Percentiles rank a stretch among this genome's conserved stretches.
phyloP scores from a whole-genome alignment of 345 rosid species.

The Bretschneidera sinensis region DNA sequence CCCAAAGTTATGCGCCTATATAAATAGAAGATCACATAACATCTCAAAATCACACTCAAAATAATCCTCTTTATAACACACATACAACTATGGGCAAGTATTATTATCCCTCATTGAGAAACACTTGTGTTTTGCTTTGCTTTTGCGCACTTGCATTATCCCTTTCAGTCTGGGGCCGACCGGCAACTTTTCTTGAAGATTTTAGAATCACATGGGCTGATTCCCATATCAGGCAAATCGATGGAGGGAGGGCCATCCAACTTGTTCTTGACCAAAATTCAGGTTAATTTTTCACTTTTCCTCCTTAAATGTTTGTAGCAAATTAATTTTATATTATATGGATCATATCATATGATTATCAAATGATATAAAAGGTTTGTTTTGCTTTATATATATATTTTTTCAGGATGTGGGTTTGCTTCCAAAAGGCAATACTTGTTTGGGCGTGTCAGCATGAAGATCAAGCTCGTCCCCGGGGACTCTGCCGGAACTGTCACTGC shows the following conservation, averaged over 20 bases:
- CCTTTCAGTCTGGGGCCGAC: slow-evolving; percentile 39
- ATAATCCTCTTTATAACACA: background rate
- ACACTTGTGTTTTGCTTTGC: slow-evolving; percentile 15
- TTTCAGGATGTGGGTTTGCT: slow-evolving; percentile 84
- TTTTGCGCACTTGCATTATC: slow-evolving; percentile 24
- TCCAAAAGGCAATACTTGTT: slow-evolving; percentile 70
- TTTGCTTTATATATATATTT: background rate
- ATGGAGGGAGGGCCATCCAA: slow-evolving; percentile 73
- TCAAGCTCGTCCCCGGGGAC: slow-evolving; percentile 90
- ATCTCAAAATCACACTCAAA: slow-evolving; percentile 16
- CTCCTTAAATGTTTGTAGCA: too few species aligned
- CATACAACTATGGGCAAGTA: slow-evolving; percentile 16
- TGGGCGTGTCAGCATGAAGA: slow-evolving; percentile 86
- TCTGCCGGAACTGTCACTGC: slow-evolving; percentile 99
- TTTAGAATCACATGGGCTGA: slow-evolving; percentile 71
- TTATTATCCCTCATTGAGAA: background rate
- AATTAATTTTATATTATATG: background rate
- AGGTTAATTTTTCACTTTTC: too few species aligned
- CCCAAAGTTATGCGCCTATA: slow-evolving; percentile 20
- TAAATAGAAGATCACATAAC: slow-evolving; percentile 9
- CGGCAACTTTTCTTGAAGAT: slow-evolving; percentile 58
- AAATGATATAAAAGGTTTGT: background rate
- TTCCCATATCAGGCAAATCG: slow-evolving; percentile 59
- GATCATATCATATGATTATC: background rate
- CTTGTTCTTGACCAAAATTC: slow-evolving; percentile 77